Base-by-base conservation (phyloP, 208 protist species). In the Plasmodiophora brassicae region DNA sequence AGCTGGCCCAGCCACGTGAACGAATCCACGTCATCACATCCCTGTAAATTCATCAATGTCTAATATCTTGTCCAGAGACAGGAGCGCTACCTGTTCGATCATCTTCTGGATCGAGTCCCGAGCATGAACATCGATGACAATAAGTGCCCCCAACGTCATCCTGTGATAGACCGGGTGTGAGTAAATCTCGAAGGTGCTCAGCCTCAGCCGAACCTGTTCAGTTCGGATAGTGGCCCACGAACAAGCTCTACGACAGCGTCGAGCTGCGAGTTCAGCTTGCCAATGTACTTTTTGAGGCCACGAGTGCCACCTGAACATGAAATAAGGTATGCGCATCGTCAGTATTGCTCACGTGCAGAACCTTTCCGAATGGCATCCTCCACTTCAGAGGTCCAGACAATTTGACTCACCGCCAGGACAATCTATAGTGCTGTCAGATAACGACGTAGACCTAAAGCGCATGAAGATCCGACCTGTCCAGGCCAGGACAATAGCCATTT, bases 101-200 rank as follows among this genome's bases (percentile, higher is more conserved):
- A 99, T 96, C 71, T 96, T 92, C n/a, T 95, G 91, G n/a, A 98
- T 92, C 38, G 98, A 92, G 89, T 99, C 97, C 87, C 97, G 93
- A 14, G 95, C 95, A 90, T 99, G 97, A 28, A 99, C 98, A 71
- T 98, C 97, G 46, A 99, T 96, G 45, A 96, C 97, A 86, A 99
- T 98, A 43, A 99, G 90, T 22, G 97, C 96, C 10, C 95, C 96
- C 78, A 99, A 91, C 5, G 96, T 93, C 65, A 78, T 38, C 41
- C 65, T 78, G n/a, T 57, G 20, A 78, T 44, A 38, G 5, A 78
- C 5, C n/a, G 14, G n/a, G n/a, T n/a, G n/a, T n/a, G n/a, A n/a
- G n/a, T n/a, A n/a, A n/a, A n/a, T n/a, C n/a, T n/a, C n/a, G n/a
- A n/a, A n/a, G n/a, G n/a, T n/a, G n/a, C n/a, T n/a, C n/a, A n/a